Evolutionary conservation across 768 basidiomycete species (phyloP), one percentile per base, ranked within the genome.

Genomic region (Tulasnella sp.): DNA sequence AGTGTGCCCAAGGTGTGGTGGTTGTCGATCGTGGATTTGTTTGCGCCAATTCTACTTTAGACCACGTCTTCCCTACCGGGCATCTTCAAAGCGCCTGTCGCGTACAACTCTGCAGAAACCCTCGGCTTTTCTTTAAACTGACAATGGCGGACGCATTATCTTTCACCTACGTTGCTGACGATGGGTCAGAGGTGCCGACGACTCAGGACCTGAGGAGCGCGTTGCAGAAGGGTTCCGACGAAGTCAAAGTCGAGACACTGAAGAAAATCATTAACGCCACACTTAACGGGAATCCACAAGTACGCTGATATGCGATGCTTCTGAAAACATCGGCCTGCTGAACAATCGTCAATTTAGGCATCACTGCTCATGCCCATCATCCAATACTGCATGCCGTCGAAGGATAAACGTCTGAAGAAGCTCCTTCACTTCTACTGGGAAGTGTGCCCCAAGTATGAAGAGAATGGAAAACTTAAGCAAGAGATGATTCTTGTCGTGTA

Each of bases 401-500:
- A 89, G 79, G 95, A 92, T 83, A 98, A 99, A 83, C 89, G 90
- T 73, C 87, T 98, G 79, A 98, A 99, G 88, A 99, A 98, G 83
- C 82, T 97, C 75, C 83, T 98, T 41, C 94, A 94, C 80, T 94
- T 94, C 79, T 95, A 95, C 80, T 95, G 92, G 92, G 93, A 98
- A 82, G 91, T 98, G 26, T 98, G 95, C 81, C 96, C 96, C 9
- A 98, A 98, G 80, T 90, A 95, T 75, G 96, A 98, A 77, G 96
- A 98, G 77, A 89, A 87, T 75, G 96, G 96, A 66, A 98, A 98
- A 82, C 82, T 98, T 76, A 98, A 96, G 86, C 97, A 98, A 82
- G 96, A 99, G 83, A 98, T 98, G 96, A 98, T 98, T 78, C 87
- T 98, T 68, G 96, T 98, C 37, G 95, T 95, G 94, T 95, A 80